Percentiles rank a stretch among this genome's conserved stretches.
Conservation (phyloP, 306 rosid species). For the Inga oerstediana region DNA sequence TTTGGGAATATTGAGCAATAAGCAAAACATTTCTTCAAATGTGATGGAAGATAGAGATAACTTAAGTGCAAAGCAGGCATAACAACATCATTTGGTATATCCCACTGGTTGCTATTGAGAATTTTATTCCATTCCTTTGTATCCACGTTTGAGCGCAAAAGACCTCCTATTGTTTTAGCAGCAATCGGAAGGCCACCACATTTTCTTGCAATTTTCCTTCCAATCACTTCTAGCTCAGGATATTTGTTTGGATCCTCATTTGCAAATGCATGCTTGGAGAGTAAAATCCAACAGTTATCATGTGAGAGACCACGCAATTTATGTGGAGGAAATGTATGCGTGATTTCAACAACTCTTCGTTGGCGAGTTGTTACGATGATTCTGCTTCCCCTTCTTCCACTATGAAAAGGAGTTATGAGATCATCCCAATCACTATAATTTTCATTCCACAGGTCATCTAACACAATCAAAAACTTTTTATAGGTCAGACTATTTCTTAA, state of each 20-base stretch:
- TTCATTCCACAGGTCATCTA: slow-evolving; percentile 58
- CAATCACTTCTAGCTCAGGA: slow-evolving; percentile 35
- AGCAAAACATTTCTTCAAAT: no score
- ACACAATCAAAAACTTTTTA: slow-evolving; percentile 47
- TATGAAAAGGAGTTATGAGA: slow-evolving; percentile 25
- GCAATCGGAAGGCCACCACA: slow-evolving; percentile 57
- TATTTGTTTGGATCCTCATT: not conserved
- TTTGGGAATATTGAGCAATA: slow-evolving; percentile 35
- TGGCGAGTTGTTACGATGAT: slow-evolving; percentile 48
- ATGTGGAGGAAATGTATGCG: slow-evolving; percentile 39
- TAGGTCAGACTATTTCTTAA: slow-evolving; percentile 31
- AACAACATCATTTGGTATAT: no score
- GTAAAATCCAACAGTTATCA: slow-evolving; percentile 46
- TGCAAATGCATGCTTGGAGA: slow-evolving; percentile 43
- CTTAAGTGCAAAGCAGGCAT: no score
- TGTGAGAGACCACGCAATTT: slow-evolving; percentile 31
- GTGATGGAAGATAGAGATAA: no score
- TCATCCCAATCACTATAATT: slow-evolving; percentile 50
- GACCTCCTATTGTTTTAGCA: slow-evolving; percentile 35
- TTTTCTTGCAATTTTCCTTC: slow-evolving; percentile 39
- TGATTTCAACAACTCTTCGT: slow-evolving; percentile 37
- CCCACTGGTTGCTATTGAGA: no score
- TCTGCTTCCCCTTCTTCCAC: slow-evolving; percentile 48
- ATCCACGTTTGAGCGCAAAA: no score
- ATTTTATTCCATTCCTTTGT: not conserved